Base-by-base conservation (phyloP, 805 yeast species). In the Komagataella pastoris region DNA sequence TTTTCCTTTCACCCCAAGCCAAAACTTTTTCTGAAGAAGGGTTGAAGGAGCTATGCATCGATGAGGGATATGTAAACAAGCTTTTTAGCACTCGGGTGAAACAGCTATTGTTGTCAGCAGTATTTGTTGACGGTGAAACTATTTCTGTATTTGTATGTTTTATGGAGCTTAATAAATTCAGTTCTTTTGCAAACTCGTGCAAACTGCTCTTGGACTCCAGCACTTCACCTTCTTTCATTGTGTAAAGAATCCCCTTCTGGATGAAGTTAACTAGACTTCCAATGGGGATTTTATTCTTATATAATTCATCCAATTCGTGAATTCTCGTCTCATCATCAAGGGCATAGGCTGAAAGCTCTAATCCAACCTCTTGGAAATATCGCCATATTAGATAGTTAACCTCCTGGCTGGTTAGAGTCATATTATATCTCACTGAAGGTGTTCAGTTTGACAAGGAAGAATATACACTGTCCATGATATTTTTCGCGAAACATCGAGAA, bases 381-480 rank as follows among this genome's bases (percentile, higher is more conserved):
- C 97, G 70, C 96, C 97, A 93, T 51, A 91, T 79, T 58, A 93
- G 75, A 63, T 91, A 91, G 70, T 91, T 93, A 51, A 91, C 76
- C 66, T 89, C 95, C 53, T 77, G 80, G 52, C 93, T 83, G 4
- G 93, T 78, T 49, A 91, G 69, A 23, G 95, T 84, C 96, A 88
- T 88, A 5, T 45, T 40, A 8, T 30, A 14, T 30, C 40, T 14
- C 40, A 30, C 40, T 30, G 40, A 12, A 30, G 12, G 40, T 30
- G 40, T 30, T 30, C 40, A 30, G 23, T 21, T 21, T 21, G 40
- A 30, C 40, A 30, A 30, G 40, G 40, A 30, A 30, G 40, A 30
- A 30, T 5, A 10, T 24, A 24, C 5, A 10, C 12, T 8, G 40
- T 10, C 14, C 40, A 30, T 30, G 40, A 10, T 30, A 30, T 10